These are phyloP conservation scores for Colletotrichum costaricense DNA, from an alignment of 2,329 filamentous ascomycete species.

Conservation along the genomic window DNA sequence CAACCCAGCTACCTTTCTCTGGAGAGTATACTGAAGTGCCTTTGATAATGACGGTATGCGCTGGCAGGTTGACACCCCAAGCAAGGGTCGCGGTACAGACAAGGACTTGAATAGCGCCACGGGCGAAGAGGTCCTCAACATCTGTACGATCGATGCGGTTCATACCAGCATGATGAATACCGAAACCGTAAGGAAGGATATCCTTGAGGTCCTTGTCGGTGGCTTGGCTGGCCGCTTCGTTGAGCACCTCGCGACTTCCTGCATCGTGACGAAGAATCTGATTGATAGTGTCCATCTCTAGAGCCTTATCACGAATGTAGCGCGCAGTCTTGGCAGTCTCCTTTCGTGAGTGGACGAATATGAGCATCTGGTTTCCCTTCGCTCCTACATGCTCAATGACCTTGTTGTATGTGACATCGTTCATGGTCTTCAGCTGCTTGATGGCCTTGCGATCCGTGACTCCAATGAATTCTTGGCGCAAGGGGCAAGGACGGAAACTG, in stretches of 20 bases:
- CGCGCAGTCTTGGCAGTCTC: slow-evolving; percentile 98
- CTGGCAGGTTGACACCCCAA: slow-evolving; percentile 98
- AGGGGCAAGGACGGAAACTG: slow-evolving; percentile 90
- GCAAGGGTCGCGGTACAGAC: slow-evolving; percentile 98
- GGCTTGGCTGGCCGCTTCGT: slow-evolving; percentile 84
- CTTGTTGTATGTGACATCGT: slow-evolving; percentile 98
- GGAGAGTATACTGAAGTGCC: slow-evolving; percentile 98
- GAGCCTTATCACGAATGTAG: slow-evolving; percentile 94
- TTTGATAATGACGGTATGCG: slow-evolving; percentile 99
- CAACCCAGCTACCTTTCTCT: slow-evolving; percentile 98
- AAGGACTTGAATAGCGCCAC: slow-evolving; percentile 92
- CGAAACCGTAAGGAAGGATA: slow-evolving; percentile 93
- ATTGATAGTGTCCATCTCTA: slow-evolving; percentile 97
- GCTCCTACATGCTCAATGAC: slow-evolving; percentile 95
- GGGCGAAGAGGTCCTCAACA: slow-evolving; percentile 93
- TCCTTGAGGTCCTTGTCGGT: slow-evolving; percentile 92
- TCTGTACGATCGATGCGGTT: slow-evolving; percentile 93
- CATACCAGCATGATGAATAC: slow-evolving; percentile 99
- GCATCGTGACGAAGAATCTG: slow-evolving; percentile 95
- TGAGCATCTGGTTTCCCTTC: slow-evolving; percentile 96
- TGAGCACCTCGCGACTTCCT: slow-evolving; percentile 87
- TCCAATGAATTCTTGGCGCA: slow-evolving; percentile 97
- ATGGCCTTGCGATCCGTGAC: slow-evolving; percentile 98
- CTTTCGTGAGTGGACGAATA: slow-evolving; percentile 98
- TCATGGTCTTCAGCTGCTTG: slow-evolving; percentile 99